Conservation (phyloP, 495 filamentous ascomycete genomes). For the Neurospora sp. region DNA sequence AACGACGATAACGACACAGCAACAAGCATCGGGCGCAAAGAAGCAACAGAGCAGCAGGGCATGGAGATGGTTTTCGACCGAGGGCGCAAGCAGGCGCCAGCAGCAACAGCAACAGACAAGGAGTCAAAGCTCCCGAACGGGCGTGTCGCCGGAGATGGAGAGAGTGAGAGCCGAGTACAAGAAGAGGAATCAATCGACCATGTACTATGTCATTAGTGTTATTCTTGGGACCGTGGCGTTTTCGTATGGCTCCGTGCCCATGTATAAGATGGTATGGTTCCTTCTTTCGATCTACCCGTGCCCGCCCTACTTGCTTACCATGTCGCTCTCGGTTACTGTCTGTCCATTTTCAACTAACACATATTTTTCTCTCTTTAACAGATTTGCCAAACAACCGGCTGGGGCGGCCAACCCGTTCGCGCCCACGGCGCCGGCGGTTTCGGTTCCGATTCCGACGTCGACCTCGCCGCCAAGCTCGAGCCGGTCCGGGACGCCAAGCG, state of each 20-base stretch:
- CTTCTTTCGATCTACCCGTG: background rate
- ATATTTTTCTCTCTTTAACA: conserved; percentile 16
- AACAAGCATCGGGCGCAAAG: conserved; percentile 12
- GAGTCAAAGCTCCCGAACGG: background rate
- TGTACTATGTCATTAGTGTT: conserved; percentile 71
- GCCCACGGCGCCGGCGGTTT: conserved; percentile 48
- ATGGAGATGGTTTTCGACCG: conserved; percentile 13
- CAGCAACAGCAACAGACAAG: conserved; percentile 9
- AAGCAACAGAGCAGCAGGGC: conserved; percentile 10
- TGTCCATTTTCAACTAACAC: background rate
- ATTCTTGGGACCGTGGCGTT: conserved; percentile 86
- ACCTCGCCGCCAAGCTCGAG: conserved; percentile 60
- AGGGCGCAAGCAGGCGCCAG: conserved; percentile 4
- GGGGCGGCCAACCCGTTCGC: conserved; percentile 84
- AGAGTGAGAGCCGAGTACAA: conserved; percentile 44
- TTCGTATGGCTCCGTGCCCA: conserved; percentile 89
- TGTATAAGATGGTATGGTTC: conserved; percentile 83
- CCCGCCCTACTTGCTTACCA: background rate
- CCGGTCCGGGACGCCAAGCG: conserved; percentile 75
- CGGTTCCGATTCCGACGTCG: conserved; percentile 33
- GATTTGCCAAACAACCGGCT: conserved; percentile 96
- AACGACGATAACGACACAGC: background rate
- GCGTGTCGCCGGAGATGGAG: conserved; percentile 39
- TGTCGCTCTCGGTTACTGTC: background rate
- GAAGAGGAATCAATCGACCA: conserved; percentile 47